phyloP scores from a whole-genome alignment of 306 rosid genomes.

The Quercus cerris region DNA sequence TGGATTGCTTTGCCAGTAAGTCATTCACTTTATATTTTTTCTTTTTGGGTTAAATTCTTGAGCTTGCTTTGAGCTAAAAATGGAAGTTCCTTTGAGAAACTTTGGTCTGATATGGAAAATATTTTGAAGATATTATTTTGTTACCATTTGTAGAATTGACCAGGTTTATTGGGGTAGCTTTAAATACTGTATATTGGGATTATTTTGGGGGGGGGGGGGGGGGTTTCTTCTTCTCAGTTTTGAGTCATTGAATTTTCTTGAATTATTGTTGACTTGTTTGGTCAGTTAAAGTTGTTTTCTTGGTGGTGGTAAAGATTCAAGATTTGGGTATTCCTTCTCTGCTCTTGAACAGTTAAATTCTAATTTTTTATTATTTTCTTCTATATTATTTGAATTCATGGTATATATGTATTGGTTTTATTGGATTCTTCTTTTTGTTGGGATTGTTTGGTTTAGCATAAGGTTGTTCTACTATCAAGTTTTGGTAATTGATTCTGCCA shows the following conservation, averaged over 20 bases:
- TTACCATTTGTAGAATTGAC: slow-evolving; percentile 14
- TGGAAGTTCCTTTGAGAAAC: slow-evolving; percentile 25
- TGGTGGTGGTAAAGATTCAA: not conserved
- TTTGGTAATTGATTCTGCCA: not conserved
- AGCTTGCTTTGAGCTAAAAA: slow-evolving; percentile 26
- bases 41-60: not conserved
- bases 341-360: not conserved
- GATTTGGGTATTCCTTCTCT: slow-evolving; percentile 3
- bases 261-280: not conserved
- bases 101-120: slow-evolving; percentile 9
- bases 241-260: not conserved
- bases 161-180: slow-evolving; percentile 15
- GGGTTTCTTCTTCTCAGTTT: not conserved
- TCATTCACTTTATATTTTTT: slow-evolving; percentile 24
- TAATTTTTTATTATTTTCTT: not conserved
- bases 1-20: slow-evolving; percentile 71
- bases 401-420: not conserved
- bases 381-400: not conserved
- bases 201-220: not conserved
- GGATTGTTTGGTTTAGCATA: not conserved
- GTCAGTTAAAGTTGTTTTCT: not conserved
- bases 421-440: not conserved
- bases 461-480: not conserved
- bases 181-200: not conserved
- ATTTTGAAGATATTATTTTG: slow-evolving; percentile 17